Base-by-base conservation (phyloP, 2,329 filamentous ascomycete species). In the Hypomyces rosellus region DNA sequence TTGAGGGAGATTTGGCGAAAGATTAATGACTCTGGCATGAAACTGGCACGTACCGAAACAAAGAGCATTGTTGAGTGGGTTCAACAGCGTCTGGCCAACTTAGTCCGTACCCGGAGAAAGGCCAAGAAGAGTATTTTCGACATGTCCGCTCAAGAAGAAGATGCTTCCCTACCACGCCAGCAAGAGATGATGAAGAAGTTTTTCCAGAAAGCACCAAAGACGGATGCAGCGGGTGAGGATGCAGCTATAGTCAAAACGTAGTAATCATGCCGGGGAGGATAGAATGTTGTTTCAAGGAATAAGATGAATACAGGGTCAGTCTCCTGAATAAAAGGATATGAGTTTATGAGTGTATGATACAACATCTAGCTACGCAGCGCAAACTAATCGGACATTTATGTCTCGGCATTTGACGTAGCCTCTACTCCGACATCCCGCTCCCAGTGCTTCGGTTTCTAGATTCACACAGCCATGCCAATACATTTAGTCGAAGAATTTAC, bases 401-500 rank as follows among this genome's bases (percentile, higher is more conserved):
- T 39, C 50, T 46, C 42, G 22, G 39, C 40, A 40, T 41, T 37
- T 42, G 11, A n/a, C 41, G 14, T 30, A 47, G 34, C 34, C 34
- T 34, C 20, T 6, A 39, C 25, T 14, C 33, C 36, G 16, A 30
- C 25, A 30, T 34, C 22, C 41, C 44, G 38, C 50, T 12, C 33
- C 48, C 37, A 22, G 45, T 38, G 25, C 49, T 39, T 22, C 38
- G 38, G 33, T 30, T 15, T 40, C 25, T 30, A 34, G 38, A 38
- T 46, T 34, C 33, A 50, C 37, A 14, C 45, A 38, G 36, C 42
- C 39, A 43, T 33, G 25, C 37, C 25, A n/a, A 30, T 34, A 34
- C 38, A n/a, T 57, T 74, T 85, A 99, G 68, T 97, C 91, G 65
- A 82, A 88, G 81, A 97, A 99, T 74, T 86, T 95, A 69, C 93